Percentiles rank a stretch among this genome's conserved stretches.
Conservation (phyloP, 1,139 yeast species). For the Magnusiomyces fungicola region DNA sequence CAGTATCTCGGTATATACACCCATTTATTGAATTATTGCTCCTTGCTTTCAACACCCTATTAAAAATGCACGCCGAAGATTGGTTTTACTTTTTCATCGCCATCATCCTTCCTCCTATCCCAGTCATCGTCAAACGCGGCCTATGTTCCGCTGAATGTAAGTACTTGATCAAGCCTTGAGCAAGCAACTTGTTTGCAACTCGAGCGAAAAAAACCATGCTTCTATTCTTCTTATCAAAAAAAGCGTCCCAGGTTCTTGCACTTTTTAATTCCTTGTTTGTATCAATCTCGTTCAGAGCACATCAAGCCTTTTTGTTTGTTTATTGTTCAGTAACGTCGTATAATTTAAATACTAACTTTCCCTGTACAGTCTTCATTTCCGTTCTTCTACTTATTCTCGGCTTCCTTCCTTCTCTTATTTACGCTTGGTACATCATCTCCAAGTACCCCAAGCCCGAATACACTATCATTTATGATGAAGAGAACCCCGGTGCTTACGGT, state of each 20-base stretch:
- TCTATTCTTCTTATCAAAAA: not conserved
- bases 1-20: too few relatives aligned
- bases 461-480: constrained; percentile 3
- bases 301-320: not conserved
- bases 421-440: constrained; percentile 34
- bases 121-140: constrained; percentile 62
- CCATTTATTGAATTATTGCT: too few relatives aligned
- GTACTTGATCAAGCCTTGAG: too few relatives aligned
- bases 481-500: not conserved
- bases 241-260: too few relatives aligned
- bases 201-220: not conserved
- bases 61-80: constrained; percentile 16
- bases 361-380: constrained; percentile 46
- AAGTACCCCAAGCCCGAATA: constrained; percentile 27
- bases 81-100: constrained; percentile 25
- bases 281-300: too few relatives aligned
- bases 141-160: constrained; percentile 48
- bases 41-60: too few relatives aligned
- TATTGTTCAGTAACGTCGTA: too few relatives aligned
- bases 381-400: constrained; percentile 64
- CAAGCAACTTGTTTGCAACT: not conserved
- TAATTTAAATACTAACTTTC: too few relatives aligned
- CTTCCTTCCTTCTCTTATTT: constrained; percentile 57
- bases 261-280: too few relatives aligned
- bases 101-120: constrained; percentile 62